Conservation (phyloP, 1,284 basidiomycete species). For the Tylopilus orsonianus region DNA sequence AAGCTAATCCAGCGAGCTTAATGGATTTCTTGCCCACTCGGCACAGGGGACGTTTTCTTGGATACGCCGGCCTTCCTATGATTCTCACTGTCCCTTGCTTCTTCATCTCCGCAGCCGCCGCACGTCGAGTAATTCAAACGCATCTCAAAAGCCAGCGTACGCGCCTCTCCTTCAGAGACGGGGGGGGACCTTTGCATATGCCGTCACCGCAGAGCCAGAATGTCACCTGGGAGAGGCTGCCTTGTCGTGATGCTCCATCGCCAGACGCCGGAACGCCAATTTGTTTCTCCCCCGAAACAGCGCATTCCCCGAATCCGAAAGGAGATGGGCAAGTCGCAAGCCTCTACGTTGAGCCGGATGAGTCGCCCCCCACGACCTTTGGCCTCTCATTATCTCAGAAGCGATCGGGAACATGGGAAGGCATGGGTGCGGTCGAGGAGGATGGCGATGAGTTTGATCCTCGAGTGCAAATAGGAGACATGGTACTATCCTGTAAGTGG, state of each 20-base stretch:
- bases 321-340: background rate
- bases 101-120: slow-evolving; percentile 45
- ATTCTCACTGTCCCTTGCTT: slow-evolving; percentile 53
- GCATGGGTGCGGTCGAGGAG: background rate
- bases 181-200: background rate
- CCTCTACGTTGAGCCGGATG: background rate
- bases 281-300: slow-evolving; percentile 1
- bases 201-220: background rate
- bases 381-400: background rate
- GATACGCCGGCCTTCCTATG: slow-evolving; percentile 58
- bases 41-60: slow-evolving; percentile 57
- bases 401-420: slow-evolving; percentile 4
- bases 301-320: background rate
- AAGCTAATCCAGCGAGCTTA: slow-evolving; percentile 11
- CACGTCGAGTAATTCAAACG: slow-evolving; percentile 37
- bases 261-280: background rate
- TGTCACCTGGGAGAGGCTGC: background rate
- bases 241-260: background rate
- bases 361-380: background rate
- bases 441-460: background rate
- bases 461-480: background rate
- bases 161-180: background rate
- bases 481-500: slow-evolving; percentile 14
- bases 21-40: background rate
- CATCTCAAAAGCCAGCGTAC: slow-evolving; percentile 16